These are phyloP conservation scores for Castanea mollissima DNA, from an alignment of 306 rosid species.

Conservation along the genomic window DNA sequence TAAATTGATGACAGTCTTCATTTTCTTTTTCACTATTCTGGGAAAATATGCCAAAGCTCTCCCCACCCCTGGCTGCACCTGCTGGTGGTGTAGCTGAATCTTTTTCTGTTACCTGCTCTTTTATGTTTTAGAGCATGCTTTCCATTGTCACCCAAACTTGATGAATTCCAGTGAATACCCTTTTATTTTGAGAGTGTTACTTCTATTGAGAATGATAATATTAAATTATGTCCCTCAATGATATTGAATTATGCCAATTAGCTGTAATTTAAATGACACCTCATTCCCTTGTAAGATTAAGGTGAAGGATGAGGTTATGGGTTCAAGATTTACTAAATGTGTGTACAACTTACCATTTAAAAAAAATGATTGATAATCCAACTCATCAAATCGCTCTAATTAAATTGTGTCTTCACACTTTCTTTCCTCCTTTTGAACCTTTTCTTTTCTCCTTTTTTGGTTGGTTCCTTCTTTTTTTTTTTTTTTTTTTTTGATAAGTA, in stretches of 20 bases:
- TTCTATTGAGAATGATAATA: not conserved
- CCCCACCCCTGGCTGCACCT: not conserved
- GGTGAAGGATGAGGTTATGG: too few species aligned
- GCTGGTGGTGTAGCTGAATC: not conserved
- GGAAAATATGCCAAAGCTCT: too few species aligned
- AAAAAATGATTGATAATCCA: not conserved
- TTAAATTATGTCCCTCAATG: too few species aligned
- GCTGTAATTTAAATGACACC: too few species aligned
- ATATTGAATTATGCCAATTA: too few species aligned
- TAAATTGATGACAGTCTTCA: too few species aligned
- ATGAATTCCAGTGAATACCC: not conserved
- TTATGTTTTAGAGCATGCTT: not conserved
- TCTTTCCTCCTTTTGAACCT: not conserved
- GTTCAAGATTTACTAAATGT: too few species aligned
- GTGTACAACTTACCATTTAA: not conserved
- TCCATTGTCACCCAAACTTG: not conserved
- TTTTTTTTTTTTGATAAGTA: too few species aligned
- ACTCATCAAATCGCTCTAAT: not conserved
- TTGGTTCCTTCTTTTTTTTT: not conserved
- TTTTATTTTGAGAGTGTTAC: not conserved
- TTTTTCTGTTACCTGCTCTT: not conserved
- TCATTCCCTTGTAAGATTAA: too few species aligned
- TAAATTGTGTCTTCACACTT: not conserved
- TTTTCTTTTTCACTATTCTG: too few species aligned
- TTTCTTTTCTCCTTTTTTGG: not conserved